Percentiles rank a stretch among this genome's conserved stretches.
Conservation (phyloP, 345 rosid genomes). For the Salix brachista region DNA sequence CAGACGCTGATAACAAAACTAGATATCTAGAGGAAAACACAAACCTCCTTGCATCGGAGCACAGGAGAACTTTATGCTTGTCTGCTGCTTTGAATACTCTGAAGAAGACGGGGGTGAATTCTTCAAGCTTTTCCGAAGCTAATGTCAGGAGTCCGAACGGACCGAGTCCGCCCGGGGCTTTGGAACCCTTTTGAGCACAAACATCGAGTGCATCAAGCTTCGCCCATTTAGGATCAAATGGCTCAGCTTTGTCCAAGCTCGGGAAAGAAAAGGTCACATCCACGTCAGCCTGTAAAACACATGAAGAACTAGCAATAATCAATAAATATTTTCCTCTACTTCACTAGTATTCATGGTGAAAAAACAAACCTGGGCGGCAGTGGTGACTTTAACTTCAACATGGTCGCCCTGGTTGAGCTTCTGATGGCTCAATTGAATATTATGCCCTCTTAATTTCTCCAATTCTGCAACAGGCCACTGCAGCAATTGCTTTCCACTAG, state of each 20-base stretch:
- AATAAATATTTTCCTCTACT: neutral
- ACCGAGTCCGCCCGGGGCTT: conserved; percentile 58
- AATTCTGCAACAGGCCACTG: conserved; percentile 79
- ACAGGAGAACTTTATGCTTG: conserved; percentile 56
- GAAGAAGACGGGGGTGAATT: conserved; percentile 78
- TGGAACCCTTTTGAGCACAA: conserved; percentile 46
- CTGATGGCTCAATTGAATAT: conserved; percentile 29
- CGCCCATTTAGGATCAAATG: conserved; percentile 47
- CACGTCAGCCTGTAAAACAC: conserved; percentile 51
- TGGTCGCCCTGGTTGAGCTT: conserved; percentile 38
- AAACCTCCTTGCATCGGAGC: conserved; percentile 79
- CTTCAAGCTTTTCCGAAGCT: conserved; percentile 58
- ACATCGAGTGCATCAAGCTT: conserved; percentile 43
- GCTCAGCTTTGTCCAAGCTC: conserved; percentile 55
- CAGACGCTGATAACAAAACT: neutral
- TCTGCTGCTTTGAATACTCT: conserved; percentile 48
- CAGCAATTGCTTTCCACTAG: conserved; percentile 48
- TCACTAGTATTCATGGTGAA: neutral
- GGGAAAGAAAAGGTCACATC: conserved; percentile 58
- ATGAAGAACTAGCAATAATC: neutral
- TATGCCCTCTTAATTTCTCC: conserved; percentile 37
- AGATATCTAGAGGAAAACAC: neutral
- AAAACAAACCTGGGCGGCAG: conserved; percentile 54
- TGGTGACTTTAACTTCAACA: conserved; percentile 56
- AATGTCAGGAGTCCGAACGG: conserved; percentile 80